These are phyloP conservation scores for Pouteria glomerata DNA, from an alignment of 148 eudicot species.

Conservation along the genomic window DNA sequence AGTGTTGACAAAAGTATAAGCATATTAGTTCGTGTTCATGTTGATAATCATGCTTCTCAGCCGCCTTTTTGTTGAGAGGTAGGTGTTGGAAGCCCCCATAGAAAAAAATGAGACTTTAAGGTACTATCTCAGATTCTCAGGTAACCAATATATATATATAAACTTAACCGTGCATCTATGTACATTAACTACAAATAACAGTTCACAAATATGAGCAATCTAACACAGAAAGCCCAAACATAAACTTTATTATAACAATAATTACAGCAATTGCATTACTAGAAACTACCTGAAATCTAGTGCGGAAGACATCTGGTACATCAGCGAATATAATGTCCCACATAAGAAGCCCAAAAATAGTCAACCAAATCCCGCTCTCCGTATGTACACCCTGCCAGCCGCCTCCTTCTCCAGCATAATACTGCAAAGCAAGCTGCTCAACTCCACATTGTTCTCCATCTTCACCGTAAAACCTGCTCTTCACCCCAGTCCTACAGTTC, in stretches of 20 bases:
- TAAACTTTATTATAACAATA: not conserved
- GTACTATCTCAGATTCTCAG: no score
- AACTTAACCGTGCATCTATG: no score
- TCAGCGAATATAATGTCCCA: conserved; percentile 90
- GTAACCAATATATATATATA: no score
- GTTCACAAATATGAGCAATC: not conserved
- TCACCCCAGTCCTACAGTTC: conserved; percentile 56
- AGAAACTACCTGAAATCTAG: conserved; percentile 68
- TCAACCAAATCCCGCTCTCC: conserved; percentile 92
- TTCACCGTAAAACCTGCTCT: conserved; percentile 85
- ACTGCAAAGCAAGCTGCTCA: conserved; percentile 84
- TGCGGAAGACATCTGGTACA: conserved; percentile 71
- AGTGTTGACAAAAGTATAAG: no score
- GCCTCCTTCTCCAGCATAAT: conserved; percentile 88
- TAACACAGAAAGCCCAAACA: not conserved
- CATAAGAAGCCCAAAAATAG: conserved; percentile 88
- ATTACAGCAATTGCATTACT: no score
- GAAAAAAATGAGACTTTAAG: not conserved
- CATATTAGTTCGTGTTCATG: no score
- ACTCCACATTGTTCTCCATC: conserved; percentile 95
- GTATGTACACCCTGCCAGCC: conserved; percentile 94
- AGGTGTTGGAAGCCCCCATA: not conserved
- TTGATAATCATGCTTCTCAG: no score
- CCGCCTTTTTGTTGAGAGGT: not conserved
- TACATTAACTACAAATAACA: not conserved